phyloP scores from a whole-genome alignment of 192 early-diverging fungal species.

The Pilaira anomala region DNA sequence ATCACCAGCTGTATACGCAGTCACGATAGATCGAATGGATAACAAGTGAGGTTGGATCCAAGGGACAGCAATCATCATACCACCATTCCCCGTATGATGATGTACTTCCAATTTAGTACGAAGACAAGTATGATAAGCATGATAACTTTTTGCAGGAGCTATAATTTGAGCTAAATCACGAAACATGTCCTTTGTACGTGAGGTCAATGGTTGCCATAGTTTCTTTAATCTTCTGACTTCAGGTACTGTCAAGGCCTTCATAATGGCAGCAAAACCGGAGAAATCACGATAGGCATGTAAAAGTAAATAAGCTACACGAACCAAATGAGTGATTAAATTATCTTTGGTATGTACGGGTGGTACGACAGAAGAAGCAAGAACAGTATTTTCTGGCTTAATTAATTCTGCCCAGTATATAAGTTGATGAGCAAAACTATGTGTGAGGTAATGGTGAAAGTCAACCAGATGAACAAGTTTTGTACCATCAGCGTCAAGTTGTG shows the following conservation, averaged over 20 bases:
- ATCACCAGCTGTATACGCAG: constrained; percentile 39
- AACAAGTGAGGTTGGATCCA: constrained; percentile 50
- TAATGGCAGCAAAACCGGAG: constrained; percentile 48
- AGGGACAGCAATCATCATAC: constrained; percentile 40
- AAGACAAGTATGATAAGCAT: constrained; percentile 41
- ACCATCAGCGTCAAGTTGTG: constrained; percentile 33
- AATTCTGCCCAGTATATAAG: constrained; percentile 36
- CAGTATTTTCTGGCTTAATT: constrained; percentile 24
- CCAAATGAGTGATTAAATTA: constrained; percentile 42
- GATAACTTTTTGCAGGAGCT: constrained; percentile 29
- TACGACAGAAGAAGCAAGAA: constrained; percentile 39
- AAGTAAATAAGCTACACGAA: constrained; percentile 43
- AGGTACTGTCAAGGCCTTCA: constrained; percentile 47
- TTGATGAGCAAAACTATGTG: constrained; percentile 50
- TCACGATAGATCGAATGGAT: constrained; percentile 40
- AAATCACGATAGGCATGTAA: constrained; percentile 55
- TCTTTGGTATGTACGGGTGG: constrained; percentile 21
- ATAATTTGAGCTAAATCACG: constrained; percentile 32
- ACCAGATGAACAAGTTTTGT: constrained; percentile 36
- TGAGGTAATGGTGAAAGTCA: constrained; percentile 53
- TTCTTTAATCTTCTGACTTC: constrained; percentile 47
- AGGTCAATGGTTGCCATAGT: constrained; percentile 38
- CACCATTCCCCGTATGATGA: constrained; percentile 3
- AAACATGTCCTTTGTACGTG: constrained; percentile 39
- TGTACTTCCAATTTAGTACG: constrained; percentile 1